Base-by-base conservation (phyloP, 176 grass and related monocot species). In the Cymbopogon citratus region DNA sequence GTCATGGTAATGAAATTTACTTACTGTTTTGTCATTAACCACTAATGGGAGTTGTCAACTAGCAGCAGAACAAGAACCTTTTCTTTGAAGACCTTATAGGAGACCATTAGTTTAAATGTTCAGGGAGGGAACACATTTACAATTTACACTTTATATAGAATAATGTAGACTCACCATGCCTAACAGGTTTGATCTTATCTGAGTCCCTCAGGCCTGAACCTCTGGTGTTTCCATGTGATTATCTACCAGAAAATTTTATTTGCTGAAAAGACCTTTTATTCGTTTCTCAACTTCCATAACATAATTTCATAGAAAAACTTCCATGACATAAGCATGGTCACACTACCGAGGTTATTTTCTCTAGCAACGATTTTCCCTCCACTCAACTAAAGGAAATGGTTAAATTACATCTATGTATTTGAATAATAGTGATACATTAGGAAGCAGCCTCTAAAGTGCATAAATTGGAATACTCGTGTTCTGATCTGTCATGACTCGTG, bases 231-330 rank as follows among this genome's bases (percentile, higher is more conserved):
- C 23, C 54, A 63, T 38, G 36, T 52, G 13, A 39, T 51, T 18
- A 12, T 69, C 21, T 52, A 82, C 28, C 43, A 46, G 27, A 61
- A 81, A 41, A 36, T 44, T 66, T 40, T 13, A 44, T 87, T 75
- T 43, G 19, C 84, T 45, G 3, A 67, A 74, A 69, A 81, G 4
- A 40, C 11, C 25, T 77, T 25, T 38, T 27, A 25, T 87, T 77
- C 54, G 44, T 64, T 82, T 77, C 25, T 25, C 12, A 24, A 24
- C 25, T 43, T 82, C 23, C 0, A 13, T 40, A 66, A 19, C n/a
- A 38, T 70, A 27, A 45, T 45, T 45, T 45, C 43, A 45, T 12
- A 45, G 3, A 45, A 45, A 45, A n/a, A 23, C 23, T 51, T 77
- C n/a, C 0, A 9, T 43, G 61, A 21, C 23, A 40, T 71, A 18